phyloP scores from a whole-genome alignment of 1,139 yeast genomes.

The Arxiozyma slooffiae region DNA sequence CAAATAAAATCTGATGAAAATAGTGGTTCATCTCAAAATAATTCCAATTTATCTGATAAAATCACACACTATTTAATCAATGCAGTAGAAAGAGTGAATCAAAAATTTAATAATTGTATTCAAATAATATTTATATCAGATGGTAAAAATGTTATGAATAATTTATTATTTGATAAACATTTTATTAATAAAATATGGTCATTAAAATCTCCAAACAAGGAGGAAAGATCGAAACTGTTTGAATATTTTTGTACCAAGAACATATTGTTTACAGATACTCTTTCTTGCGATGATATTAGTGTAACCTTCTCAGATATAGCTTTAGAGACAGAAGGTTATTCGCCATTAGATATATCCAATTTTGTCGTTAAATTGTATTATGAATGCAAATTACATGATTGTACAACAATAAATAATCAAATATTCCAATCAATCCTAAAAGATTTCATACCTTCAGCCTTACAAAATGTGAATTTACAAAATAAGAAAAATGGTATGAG shows the following conservation, averaged over 20 bases:
- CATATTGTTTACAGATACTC: not conserved
- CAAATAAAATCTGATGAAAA: conserved; percentile 11
- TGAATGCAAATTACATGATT: conserved; percentile 31
- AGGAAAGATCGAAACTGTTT: conserved; percentile 46
- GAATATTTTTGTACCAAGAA: conserved; percentile 34
- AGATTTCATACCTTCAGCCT: conserved; percentile 68
- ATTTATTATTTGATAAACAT: conserved; percentile 55
- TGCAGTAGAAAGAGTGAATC: conserved; percentile 33
- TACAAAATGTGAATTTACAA: conserved; percentile 80
- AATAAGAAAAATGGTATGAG: conserved; percentile 48
- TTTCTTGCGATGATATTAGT: not conserved
- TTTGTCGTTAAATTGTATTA: conserved; percentile 68
- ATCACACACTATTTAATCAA: conserved; percentile 32
- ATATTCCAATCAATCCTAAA: conserved; percentile 50
- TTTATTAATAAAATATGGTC: conserved; percentile 55
- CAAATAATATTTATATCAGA: conserved; percentile 38
- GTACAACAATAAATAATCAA: conserved; percentile 11
- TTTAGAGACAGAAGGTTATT: conserved; percentile 77
- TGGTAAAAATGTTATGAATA: conserved; percentile 58
- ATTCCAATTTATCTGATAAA: conserved; percentile 26
- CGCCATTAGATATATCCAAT: conserved; percentile 70
- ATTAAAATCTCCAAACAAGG: conserved; percentile 62
- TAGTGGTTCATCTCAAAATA: conserved; percentile 22
- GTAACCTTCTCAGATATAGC: conserved; percentile 46
- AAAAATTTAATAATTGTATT: conserved; percentile 31